Conservation (phyloP, 2,329 filamentous ascomycete species). For the Monilinia fructicola region DNA sequence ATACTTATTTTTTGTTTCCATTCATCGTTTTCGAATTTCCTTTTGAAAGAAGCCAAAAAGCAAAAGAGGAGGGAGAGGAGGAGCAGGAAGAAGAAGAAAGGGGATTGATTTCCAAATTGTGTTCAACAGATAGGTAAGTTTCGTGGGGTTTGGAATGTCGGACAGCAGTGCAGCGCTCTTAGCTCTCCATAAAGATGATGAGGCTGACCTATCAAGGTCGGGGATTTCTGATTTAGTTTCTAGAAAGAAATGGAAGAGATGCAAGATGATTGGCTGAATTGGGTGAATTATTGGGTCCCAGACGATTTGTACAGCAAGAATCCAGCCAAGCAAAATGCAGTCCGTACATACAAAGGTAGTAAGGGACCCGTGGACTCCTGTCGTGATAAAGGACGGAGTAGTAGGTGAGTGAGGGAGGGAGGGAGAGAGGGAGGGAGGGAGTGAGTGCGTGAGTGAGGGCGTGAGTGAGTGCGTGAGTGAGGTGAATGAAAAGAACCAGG, state of each 20-base stretch:
- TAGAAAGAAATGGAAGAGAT: neutral
- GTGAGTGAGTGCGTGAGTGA: too few relatives aligned
- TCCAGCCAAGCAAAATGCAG: neutral
- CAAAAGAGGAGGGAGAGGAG: neutral
- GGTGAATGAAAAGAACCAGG: too few relatives aligned
- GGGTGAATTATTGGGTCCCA: neutral
- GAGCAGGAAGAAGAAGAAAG: neutral
- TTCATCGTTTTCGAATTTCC: neutral
- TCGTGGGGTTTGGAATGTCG: conserved; percentile 21
- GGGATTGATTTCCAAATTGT: conserved; percentile 7
- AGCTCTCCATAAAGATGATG: conserved; percentile 16
- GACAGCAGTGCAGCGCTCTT: too few relatives aligned
- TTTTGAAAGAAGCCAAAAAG: neutral
- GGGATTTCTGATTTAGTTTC: neutral
- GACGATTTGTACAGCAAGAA: conserved; percentile 17
- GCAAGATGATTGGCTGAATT: neutral
- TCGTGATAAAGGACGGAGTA: too few relatives aligned
- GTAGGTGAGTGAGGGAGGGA: too few relatives aligned
- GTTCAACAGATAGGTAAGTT: conserved; percentile 16
- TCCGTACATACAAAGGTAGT: neutral
- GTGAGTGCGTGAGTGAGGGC: too few relatives aligned
- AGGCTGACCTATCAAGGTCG: conserved; percentile 15
- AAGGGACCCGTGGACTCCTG: too few relatives aligned
- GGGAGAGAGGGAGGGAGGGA: too few relatives aligned
- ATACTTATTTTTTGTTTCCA: neutral